Evolutionary conservation across 2,329 filamentous ascomycete genomes (phyloP), one percentile per base, ranked within the genome.

Genomic region (Pseudopyricularia javanii): DNA sequence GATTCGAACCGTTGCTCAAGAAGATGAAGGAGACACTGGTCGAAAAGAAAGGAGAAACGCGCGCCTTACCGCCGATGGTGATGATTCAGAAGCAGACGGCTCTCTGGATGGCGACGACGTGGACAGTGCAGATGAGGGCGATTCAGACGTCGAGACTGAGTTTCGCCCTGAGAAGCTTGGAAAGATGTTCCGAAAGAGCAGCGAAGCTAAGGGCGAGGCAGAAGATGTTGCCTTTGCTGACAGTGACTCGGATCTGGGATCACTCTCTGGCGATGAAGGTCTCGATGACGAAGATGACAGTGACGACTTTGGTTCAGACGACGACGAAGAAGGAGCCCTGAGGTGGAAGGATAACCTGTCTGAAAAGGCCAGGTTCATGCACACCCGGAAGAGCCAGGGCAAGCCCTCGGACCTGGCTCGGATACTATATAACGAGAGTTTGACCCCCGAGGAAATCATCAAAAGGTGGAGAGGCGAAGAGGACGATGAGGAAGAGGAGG

Each of bases 171-270:
- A 72, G 47, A 82, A 77, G 57, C 65, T 83, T 7, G 81, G 81
- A 57, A 82, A 75, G 56, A 72, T 83, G 62, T 85, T 84, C 64
- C 72, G 73, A 51, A 74, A 75, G 53, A 68, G 73, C 7, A 63
- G 66, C 15, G 76, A 79, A 33, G 72, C 73, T 51, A 72, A 78
- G 35, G 55, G 64, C 22, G 73, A 73, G 11, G 79, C 82, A 24
- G 87, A 82, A 30, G 88, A 95, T 53, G 62, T 97, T 54, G 88
- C 83, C 1, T 98, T 96, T 71, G 93, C 93, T 14, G 93, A 98
- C 63, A 95, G 89, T 62, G 94, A 98, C 66, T 98, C 93, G 0
- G 94, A 98, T 64, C 76, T 98, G 4, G 93, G 93, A 7, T 95
- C 91, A 3, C 69, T 96, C 57, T 95, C 71, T 6, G 76, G 78